A percentile compares a stretch with the other conserved stretches of the same genome.
Conservation (phyloP, 768 basidiomycete genomes). For the Tubosaeta sp. region DNA sequence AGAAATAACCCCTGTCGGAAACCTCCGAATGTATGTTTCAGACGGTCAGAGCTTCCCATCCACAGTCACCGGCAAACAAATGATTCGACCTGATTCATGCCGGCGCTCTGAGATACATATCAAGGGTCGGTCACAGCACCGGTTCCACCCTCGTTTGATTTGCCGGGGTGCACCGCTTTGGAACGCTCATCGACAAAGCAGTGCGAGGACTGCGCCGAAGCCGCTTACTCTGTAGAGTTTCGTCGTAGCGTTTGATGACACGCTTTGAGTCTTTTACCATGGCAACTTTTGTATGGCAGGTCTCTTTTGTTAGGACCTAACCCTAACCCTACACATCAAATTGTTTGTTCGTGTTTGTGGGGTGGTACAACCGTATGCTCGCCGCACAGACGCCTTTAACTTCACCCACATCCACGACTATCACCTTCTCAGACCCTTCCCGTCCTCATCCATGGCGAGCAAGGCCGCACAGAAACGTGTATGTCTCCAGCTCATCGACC, state of each 20-base stretch:
- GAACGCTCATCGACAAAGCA: neutral
- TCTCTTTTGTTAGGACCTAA: neutral
- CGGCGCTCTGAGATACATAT: neutral
- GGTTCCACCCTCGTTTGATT: neutral
- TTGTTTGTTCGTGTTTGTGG: slow-evolving; percentile 28
- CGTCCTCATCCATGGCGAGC: slow-evolving; percentile 56
- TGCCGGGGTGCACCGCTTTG: neutral
- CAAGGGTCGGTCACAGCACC: slow-evolving; percentile 10
- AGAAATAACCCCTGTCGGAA: slow-evolving; percentile 13
- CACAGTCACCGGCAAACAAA: slow-evolving; percentile 13
- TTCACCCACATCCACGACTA: slow-evolving; percentile 21
- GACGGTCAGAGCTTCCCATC: neutral
- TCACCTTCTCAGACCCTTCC: neutral
- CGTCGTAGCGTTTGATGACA: neutral
- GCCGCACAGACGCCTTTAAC: slow-evolving; percentile 22
- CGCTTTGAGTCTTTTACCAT: neutral
- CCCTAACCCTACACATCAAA: slow-evolving; percentile 17
- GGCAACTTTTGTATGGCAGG: slow-evolving; percentile 5
- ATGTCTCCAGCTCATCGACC: slow-evolving; percentile 20
- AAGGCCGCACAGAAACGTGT: slow-evolving; percentile 88
- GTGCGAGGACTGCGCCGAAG: slow-evolving; percentile 2
- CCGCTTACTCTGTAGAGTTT: neutral
- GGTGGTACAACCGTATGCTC: slow-evolving; percentile 19
- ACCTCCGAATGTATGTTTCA: neutral
- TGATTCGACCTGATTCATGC: neutral